Evolutionary conservation across 2,329 filamentous ascomycete species (phyloP).

Genomic region (Colletotrichum camelliae): DNA sequence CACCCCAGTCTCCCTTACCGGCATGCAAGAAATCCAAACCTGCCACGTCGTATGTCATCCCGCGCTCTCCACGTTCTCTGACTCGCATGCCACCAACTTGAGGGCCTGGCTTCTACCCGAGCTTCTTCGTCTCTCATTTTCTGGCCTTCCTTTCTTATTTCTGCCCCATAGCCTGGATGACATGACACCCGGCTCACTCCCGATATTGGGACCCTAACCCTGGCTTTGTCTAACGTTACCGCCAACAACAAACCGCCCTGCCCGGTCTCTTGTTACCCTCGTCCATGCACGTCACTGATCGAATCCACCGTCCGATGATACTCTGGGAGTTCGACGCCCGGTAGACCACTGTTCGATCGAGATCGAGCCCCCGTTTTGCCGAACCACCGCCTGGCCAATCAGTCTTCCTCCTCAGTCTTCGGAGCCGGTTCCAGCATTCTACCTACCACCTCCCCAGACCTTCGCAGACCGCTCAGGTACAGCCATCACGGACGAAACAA

Average conservation of each 20-base stretch:
- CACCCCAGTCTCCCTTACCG: conserved; percentile 2
- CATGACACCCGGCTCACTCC: neutral
- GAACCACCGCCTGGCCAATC: neutral
- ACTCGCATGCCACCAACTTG: conserved; percentile 7
- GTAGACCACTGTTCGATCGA: neutral
- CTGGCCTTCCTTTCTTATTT: neutral
- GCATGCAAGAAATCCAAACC: conserved; percentile 17
- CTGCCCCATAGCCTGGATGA: neutral
- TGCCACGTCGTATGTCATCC: conserved; percentile 20
- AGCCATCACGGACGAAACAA: neutral
- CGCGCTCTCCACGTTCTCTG: conserved; percentile 21
- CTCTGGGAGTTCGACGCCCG: neutral
- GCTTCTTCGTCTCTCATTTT: neutral
- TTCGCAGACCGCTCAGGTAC: neutral
- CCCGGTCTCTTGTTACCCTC: neutral
- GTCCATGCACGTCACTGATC: conserved; percentile 15
- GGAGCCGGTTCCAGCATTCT: neutral
- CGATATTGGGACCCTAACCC: conserved; percentile 7
- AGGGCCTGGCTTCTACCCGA: neutral
- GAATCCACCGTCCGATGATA: conserved; percentile 14
- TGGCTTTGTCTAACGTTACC: neutral
- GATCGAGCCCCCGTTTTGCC: conserved; percentile 1
- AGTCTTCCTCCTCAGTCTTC: neutral
- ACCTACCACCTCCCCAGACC: neutral
- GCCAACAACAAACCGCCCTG: neutral